Base-by-base conservation (phyloP, 345 rosid genomes). In the Triadica sebifera region DNA sequence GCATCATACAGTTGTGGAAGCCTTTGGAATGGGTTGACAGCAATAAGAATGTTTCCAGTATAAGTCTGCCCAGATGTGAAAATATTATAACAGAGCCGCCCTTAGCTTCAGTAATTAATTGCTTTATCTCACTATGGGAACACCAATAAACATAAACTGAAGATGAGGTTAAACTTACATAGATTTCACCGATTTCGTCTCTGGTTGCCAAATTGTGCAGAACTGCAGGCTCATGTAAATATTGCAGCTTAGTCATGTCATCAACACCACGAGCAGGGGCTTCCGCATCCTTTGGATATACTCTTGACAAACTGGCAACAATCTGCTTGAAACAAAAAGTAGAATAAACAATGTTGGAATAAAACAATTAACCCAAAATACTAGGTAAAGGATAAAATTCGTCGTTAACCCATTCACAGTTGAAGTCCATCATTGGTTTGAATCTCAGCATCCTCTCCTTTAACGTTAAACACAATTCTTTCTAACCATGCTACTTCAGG, bases 11-110 rank as follows among this genome's bases (percentile, higher is more conserved):
- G 75, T 69, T 82, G 75, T 8, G 89, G 69, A 57, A 92, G 89
- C 68, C 85, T 81, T 92, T 88, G 92, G 79, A 94, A 94, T 47
- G 98, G 98, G 80, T 94, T 94, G 84, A 94, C 78, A 71, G 98
- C 95, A 50, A 92, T 89, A 67, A 94, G 95, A 84, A 94, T 92
- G 81, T 90, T 87, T 71, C 98, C 98, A 37, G 86, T 85, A 79
- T 88, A 92, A 72, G 97, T 87, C 97, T 94, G 89, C 83, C 86
- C 86, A 67, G 81, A 85, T 80, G 79, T 81, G 85, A 79, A 86
- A 76, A 85, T 46, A 80, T 84, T 79, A 78, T 75, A 82, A 80
- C 62, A 80, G 62, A 75, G 77, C 76, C 74, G 67, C 73, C 76
- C 75, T 50, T 72, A 71, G 75, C 72, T 72, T 77, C 70, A 34